Evolutionary conservation across 768 basidiomycete genomes (phyloP), one percentile per base, ranked within the genome.

Genomic region (Hydnomerulius pinastri): DNA sequence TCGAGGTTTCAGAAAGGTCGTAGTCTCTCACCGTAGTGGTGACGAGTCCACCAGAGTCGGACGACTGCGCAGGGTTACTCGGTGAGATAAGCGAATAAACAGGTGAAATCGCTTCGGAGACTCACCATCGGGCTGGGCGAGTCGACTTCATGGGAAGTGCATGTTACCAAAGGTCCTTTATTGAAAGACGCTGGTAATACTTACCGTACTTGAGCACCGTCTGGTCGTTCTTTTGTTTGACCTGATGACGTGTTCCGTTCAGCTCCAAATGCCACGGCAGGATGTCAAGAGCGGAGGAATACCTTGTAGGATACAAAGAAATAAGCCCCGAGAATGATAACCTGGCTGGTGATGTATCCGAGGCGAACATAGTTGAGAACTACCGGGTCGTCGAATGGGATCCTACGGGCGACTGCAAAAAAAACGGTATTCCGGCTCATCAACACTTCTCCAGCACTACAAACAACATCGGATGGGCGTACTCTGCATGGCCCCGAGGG

Each of bases 1-100:
- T 94, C 35, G 89, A 88, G 0, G 82, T 84, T 71, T 99, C 91
- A 1, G 79, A 73, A 20, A 98, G 83, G 73, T 99, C 96, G 55
- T 99, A 99, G 65, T 99, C 96, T 41, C 84, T 80, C 38, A 91
- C 82, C 4, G 96, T 99, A 6, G 92, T 97, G n/a, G 88, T 91
- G 24, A 93, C 80, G 13, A 94, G 80, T 66, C 84, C 74, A 47
- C 85, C 85, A 23, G 83, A 78, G 57, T 86, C 84, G 50, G 80
- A 68, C n/a, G 81, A 75, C 83, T 85, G 52, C 4, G 24, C 11
- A 35, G 23, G 21, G 13, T 13, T 35, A 8, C 50, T 21, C 24
- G 28, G 5, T 10, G 12, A 20, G n/a, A 45, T 38, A 43, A 58
- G 8, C 15, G 48, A 8, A n/a, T 11, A 25, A 24, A 5, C 3